Percentiles rank a stretch among this genome's conserved stretches.
Evolutionary conservation across 768 basidiomycete genomes (phyloP).

Genomic region (Termitomyces sp.): DNA sequence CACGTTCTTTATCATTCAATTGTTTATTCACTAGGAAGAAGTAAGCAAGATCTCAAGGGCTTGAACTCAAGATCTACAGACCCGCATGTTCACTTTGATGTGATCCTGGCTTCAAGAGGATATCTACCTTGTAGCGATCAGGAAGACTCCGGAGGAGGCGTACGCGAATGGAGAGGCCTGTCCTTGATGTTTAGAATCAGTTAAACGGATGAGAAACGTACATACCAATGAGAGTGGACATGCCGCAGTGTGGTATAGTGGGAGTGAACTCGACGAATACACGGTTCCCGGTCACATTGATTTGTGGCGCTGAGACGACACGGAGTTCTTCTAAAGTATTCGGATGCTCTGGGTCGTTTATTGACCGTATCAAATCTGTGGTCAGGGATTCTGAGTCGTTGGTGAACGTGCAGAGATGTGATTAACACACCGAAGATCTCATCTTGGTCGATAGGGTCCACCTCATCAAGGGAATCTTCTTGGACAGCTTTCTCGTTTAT

Average conservation of each 20-base stretch:
- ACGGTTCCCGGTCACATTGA: constrained; percentile 53
- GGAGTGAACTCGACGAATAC: constrained; percentile 93
- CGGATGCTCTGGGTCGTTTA: constrained; percentile 95
- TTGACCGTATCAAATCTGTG: constrained; percentile 85
- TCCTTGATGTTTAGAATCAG: constrained; percentile 3
- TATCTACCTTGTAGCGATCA: constrained; percentile 91
- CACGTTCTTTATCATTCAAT: constrained; percentile 97
- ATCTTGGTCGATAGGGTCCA: constrained; percentile 81
- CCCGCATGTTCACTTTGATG: constrained; percentile 93
- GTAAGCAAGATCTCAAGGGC: not conserved
- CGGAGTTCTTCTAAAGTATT: constrained; percentile 91
- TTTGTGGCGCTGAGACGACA: constrained; percentile 90
- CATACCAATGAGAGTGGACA: constrained; percentile 94
- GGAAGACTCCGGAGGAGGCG: constrained; percentile 87
- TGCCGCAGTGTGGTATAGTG: constrained; percentile 95
- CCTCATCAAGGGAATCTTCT: constrained; percentile 50
- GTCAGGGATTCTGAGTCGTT: not conserved
- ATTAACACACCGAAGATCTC: constrained; percentile 78
- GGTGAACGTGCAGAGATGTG: not conserved
- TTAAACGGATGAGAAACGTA: constrained; percentile 12
- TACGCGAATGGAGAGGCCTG: constrained; percentile 95
- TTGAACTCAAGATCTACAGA: constrained; percentile 29
- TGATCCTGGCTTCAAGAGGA: constrained; percentile 88
- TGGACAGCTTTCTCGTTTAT: constrained; percentile 39
- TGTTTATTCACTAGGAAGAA: constrained; percentile 85